These are phyloP conservation scores for Cichorium intybus DNA, from an alignment of 140 eudicot species.

Conservation along the genomic window DNA sequence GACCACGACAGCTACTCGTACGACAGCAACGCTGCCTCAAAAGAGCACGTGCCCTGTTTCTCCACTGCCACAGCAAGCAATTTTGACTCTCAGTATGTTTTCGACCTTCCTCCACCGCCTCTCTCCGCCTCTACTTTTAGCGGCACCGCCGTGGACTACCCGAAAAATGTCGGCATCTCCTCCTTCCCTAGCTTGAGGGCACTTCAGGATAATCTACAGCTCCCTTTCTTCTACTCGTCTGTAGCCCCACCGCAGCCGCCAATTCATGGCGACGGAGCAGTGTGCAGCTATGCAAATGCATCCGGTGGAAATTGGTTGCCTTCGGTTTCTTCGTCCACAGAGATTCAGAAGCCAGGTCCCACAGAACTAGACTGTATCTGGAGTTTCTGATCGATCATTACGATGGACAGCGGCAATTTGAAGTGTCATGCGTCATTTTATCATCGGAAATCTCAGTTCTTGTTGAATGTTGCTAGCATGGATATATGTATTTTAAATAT, in stretches of 20 bases:
- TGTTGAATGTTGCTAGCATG: not conserved
- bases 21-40: slow-evolving; percentile 42
- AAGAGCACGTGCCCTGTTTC: slow-evolving; percentile 99
- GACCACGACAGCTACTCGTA: slow-evolving; percentile 52
- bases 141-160: slow-evolving; percentile 8
- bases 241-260: slow-evolving; percentile 42
- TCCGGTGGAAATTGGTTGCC: slow-evolving; percentile 26
- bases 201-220: slow-evolving; percentile 65
- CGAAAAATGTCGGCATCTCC: slow-evolving; percentile 26
- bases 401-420: not conserved
- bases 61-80: slow-evolving; percentile 50
- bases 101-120: slow-evolving; percentile 38
- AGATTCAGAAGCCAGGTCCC: slow-evolving; percentile 44
- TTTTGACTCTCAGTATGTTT: slow-evolving; percentile 23
- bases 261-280: slow-evolving; percentile 32
- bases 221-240: slow-evolving; percentile 42
- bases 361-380: slow-evolving; percentile 88
- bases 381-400: slow-evolving; percentile 37
- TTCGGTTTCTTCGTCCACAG: slow-evolving; percentile 25
- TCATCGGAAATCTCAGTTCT: slow-evolving; percentile 3
- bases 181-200: slow-evolving; percentile 63
- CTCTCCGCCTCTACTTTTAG: not conserved
- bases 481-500: not conserved
- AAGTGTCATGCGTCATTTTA: not conserved
- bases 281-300: slow-evolving; percentile 16